Evolutionary conservation across 148 eudicot genomes (phyloP).

Genomic region (Agrostemma githago): DNA sequence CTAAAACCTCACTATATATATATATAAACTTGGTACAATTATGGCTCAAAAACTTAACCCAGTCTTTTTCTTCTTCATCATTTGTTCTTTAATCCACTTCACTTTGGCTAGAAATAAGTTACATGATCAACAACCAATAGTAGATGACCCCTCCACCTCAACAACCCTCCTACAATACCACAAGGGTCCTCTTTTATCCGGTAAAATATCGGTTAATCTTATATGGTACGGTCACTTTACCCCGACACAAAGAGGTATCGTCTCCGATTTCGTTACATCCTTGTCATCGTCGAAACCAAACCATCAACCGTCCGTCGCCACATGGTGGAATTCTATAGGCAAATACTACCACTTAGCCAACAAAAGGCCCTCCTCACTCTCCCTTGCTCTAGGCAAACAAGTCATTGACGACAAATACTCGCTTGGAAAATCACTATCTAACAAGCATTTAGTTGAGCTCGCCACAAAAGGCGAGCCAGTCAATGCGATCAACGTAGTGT

Average conservation of each 20-base stretch:
- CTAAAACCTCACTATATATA: not conserved
- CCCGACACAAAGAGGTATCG: constrained; percentile 33
- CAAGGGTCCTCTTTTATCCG: constrained; percentile 39
- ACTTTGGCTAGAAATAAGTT: constrained; percentile 2
- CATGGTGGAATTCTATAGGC: constrained; percentile 57
- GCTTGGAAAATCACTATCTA: constrained; percentile 41
- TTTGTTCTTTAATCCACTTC: constrained; percentile 19
- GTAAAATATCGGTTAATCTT: constrained; percentile 36
- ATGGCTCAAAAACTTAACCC: not conserved
- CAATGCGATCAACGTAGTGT: constrained; percentile 43
- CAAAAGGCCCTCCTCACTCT: constrained; percentile 23
- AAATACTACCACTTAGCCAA: constrained; percentile 32
- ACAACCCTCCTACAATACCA: constrained; percentile 31
- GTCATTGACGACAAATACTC: constrained; percentile 31
- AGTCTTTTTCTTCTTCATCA: not conserved
- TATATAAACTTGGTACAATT: not conserved
- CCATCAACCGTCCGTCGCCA: constrained; percentile 26
- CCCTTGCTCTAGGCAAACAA: constrained; percentile 30
- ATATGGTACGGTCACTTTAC: constrained; percentile 48
- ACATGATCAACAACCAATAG: constrained; percentile 15
- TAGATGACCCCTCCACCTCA: constrained; percentile 17
- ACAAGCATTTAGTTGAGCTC: constrained; percentile 32
- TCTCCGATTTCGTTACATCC: constrained; percentile 41
- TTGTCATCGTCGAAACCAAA: constrained; percentile 7
- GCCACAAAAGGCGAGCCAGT: constrained; percentile 38